Evolutionary conservation across 768 basidiomycete species (phyloP).

Genomic region (Hirschioporus abietinus): DNA sequence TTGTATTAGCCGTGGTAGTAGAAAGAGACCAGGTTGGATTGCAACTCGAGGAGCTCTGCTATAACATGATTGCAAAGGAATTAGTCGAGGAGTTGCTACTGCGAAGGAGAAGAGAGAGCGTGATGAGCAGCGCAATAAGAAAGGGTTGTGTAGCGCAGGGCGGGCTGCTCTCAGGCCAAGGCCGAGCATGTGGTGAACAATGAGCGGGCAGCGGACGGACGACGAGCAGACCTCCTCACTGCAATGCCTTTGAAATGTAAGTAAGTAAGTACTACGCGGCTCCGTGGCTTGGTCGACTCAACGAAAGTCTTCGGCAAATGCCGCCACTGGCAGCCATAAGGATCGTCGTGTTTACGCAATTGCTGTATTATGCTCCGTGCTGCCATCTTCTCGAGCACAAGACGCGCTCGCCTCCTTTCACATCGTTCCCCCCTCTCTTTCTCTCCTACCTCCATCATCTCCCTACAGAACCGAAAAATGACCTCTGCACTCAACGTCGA

Average conservation of each 20-base stretch:
- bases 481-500: conserved; percentile 25
- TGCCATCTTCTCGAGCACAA: not conserved
- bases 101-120: not conserved
- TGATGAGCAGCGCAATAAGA: not conserved
- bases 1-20: not conserved
- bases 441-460: not conserved
- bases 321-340: not conserved
- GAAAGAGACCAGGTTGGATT: conserved; percentile 6
- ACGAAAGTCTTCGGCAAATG: not conserved
- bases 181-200: not conserved
- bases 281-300: not conserved
- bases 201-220: not conserved
- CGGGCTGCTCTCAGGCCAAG: not conserved
- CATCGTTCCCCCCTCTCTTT: not conserved
- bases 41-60: not conserved
- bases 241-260: not conserved
- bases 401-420: not conserved
- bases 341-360: not conserved
- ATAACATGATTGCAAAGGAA: not conserved
- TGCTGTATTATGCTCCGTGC: not conserved
- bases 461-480: not conserved
- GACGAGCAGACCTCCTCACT: not conserved
- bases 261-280: not conserved
- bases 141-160: not conserved
- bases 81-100: not conserved